Evolutionary conservation across 164 flowering plant species (phyloP), one percentile per base, ranked within the genome.

Genomic region (Magnolia kwangsiensis): DNA sequence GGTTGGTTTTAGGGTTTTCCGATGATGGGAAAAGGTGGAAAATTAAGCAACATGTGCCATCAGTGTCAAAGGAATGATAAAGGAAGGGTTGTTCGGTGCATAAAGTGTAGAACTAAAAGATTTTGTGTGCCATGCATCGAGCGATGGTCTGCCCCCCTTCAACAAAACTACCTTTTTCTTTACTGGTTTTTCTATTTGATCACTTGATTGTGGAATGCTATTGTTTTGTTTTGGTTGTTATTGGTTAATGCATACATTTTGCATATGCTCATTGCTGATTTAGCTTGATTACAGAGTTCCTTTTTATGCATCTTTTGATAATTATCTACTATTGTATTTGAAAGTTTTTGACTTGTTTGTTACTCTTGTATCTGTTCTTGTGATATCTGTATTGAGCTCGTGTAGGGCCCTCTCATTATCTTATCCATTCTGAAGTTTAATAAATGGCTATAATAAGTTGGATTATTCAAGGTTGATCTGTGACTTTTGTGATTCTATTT

Each of bases 11-110:
- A 55, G 61, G 61, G 18, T 55, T 55, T 55, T 55, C 61, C 61
- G n/a, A 69, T 19, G 71, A 21, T 10, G 18, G 71, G 71, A 29
- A 69, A 14, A 49, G 31, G 27, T n/a, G 71, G 71, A 49, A 24
- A 69, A 49, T 8, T 37, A 11, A 31, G 77, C 70, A 75, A 63
- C 10, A 89, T 87, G 91, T 90, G 94, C 76, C 94, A 90, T 80
- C 94, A 90, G 63, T 90, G 94, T 69, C 89, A 88, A 74, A 80
- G 89, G 78, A 89, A 81, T 75, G 92, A 89, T 63, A 89, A 82
- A 71, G 90, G 86, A 37, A 67, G 79, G 64, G 85, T 89, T 72
- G 85, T 90, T 20, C 70, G 84, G 29, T 90, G 92, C 83, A 71
- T 9, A 21, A 72, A 50, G 0, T 90, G 94, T 65, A 74, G 76